These are phyloP conservation scores for Stagonosporopsis chrysanthemi DNA, from an alignment of 2,329 filamentous ascomycete genomes.

Conservation along the genomic window DNA sequence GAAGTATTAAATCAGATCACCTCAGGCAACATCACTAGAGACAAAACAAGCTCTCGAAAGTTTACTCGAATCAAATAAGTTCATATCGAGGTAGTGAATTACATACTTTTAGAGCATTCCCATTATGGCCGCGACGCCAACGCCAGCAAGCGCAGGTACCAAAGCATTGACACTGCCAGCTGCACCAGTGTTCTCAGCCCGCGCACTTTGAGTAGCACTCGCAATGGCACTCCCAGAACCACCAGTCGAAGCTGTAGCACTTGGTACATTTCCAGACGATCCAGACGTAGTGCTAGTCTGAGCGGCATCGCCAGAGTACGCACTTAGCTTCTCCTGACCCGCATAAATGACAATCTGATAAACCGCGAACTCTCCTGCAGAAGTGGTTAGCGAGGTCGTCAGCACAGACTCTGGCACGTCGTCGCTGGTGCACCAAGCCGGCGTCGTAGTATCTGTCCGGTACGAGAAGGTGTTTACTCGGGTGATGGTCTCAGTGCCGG, in stretches of 20 bases:
- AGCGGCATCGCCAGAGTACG: not conserved
- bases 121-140: constrained; percentile 6
- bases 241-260: not conserved
- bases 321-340: constrained; percentile 15
- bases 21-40: too few species aligned
- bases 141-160: constrained; percentile 6
- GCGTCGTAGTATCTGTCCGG: not conserved
- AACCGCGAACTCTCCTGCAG: not conserved
- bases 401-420: constrained; percentile 1
- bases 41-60: too few species aligned
- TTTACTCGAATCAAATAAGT: not conserved
- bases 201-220: not conserved
- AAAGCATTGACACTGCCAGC: not conserved
- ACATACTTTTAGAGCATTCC: constrained; percentile 2
- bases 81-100: not conserved
- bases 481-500: constrained; percentile 6
- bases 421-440: constrained; percentile 14
- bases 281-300: not conserved
- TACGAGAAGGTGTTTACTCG: not conserved
- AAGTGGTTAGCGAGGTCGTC: not conserved
- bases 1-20: too few species aligned
- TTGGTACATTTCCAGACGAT: not conserved
- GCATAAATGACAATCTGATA: constrained; percentile 15
- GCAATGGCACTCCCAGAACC: not conserved
- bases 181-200: constrained; percentile 10